Percentiles rank a stretch among this genome's conserved stretches.
Evolutionary conservation across 108 stramenopile species (phyloP).

Genomic region (Pseudonitzschia pungens): DNA sequence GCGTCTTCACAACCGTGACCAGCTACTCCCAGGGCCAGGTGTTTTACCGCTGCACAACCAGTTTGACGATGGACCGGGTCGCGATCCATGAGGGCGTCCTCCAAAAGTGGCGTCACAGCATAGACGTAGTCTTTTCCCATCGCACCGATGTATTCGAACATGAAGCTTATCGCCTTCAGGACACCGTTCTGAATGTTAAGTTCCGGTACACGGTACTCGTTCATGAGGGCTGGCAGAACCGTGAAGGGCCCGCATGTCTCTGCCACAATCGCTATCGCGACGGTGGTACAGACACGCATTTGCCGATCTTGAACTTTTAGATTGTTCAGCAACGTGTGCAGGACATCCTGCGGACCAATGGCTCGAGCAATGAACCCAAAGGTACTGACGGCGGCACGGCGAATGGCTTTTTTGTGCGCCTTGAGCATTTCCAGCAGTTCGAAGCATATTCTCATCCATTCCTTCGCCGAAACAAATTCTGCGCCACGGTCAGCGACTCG

Average conservation of each 20-base stretch:
- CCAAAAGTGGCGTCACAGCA: conserved; percentile 93
- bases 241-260: conserved; percentile 99
- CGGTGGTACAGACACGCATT: conserved; percentile 98
- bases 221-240: conserved; percentile 98
- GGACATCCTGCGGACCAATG: conserved; percentile 98
- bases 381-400: conserved; percentile 96
- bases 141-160: conserved; percentile 99
- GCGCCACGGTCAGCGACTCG: conserved; percentile 98
- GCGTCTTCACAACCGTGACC: conserved; percentile 98
- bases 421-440: conserved; percentile 98
- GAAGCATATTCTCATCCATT: conserved; percentile 99
- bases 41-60: conserved; percentile 96
- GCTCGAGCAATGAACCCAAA: conserved; percentile 99
- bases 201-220: conserved; percentile 98
- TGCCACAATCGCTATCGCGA: conserved; percentile 99
- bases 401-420: conserved; percentile 97
- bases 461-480: conserved; percentile 94
- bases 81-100: conserved; percentile 99
- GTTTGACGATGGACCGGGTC: conserved; percentile 99
- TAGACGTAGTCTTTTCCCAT: conserved; percentile 99
- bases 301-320: conserved; percentile 98
- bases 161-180: conserved; percentile 97
- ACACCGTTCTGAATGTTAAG: conserved; percentile 99
- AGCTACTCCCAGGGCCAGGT: conserved; percentile 94
- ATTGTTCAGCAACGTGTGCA: conserved; percentile 98